Conservation (phyloP, 2,329 filamentous ascomycete species). For the Aspergillus tamarii region DNA sequence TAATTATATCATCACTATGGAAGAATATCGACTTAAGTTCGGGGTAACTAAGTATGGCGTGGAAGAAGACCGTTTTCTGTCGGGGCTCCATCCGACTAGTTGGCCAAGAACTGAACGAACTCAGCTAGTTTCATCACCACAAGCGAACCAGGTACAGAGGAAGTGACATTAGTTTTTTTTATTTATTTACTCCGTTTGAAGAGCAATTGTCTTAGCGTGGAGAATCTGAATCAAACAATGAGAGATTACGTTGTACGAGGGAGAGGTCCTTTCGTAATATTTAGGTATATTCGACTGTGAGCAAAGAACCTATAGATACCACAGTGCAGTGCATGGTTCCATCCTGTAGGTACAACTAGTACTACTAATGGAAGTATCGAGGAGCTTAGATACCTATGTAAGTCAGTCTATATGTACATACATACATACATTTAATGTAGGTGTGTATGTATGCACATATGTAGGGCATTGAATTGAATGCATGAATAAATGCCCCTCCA, state of each 20-base stretch:
- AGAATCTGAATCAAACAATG: slow-evolving; percentile 4
- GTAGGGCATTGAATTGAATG: neutral
- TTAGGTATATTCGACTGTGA: neutral
- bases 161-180: neutral
- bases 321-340: no score
- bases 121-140: slow-evolving; percentile 3
- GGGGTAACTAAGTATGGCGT: neutral
- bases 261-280: neutral
- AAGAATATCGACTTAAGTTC: neutral
- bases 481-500: neutral
- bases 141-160: neutral
- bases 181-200: neutral
- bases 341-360: no score
- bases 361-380: no score
- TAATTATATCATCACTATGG: neutral
- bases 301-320: no score
- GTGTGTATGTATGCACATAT: neutral
- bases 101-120: slow-evolving; percentile 8
- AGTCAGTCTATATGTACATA: neutral
- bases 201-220: neutral
- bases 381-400: neutral
- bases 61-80: slow-evolving; percentile 25
- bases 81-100: slow-evolving; percentile 23
- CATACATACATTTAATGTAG: neutral
- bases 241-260: neutral